Base-by-base conservation (phyloP, 352 stramenopile genomes). In the Pythium sukuiense region DNA sequence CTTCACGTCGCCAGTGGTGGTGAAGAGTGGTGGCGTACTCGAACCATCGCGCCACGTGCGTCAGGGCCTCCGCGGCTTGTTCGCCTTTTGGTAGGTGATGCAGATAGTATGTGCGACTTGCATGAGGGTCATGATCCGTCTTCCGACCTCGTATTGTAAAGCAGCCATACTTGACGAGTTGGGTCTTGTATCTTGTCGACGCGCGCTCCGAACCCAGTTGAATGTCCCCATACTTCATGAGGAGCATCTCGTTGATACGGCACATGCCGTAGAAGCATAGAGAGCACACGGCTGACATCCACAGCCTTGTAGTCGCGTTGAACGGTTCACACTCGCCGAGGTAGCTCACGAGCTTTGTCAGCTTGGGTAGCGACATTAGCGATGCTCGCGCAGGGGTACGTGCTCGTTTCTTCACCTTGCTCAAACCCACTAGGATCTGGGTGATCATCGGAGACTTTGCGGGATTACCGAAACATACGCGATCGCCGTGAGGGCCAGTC, bases 181-280 rank as follows among this genome's bases (percentile, higher is more conserved):
- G 7, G 12, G 43, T 33, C n/a, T n/a, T n/a, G n/a, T n/a, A n/a
- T n/a, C n/a, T 46, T 33, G 14, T 60, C 12, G 1, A 27, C 52
- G n/a, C 29, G 0, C 55, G 48, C 32, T 53, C 13, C 0, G 53
- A 18, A 0, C 35, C 49, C 0, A 65, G 24, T n/a, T 65, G 59
- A 43, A 65, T 64, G 24, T 65, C 59, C 2, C 49, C 12, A 8
- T 45, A 43, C 24, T 59, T 41, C 11, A 49, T 26, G n/a, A 24
- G 26, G 0, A 66, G 49, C 7, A 66, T 50, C 29, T 66, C 59
- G 49, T 60, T 66, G 50, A 60, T 66, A 13, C 50, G 48, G n/a
- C 59, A 66, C 59, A 66, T 66, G 1, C 59, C 59, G 39, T 55
- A 59, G 33, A 66, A 66, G 24, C 59, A 60, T 0, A 66, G 24